These are phyloP conservation scores for Phaeoacremonium minimum DNA, from an alignment of 2,329 filamentous ascomycete species.

Conservation along the genomic window DNA sequence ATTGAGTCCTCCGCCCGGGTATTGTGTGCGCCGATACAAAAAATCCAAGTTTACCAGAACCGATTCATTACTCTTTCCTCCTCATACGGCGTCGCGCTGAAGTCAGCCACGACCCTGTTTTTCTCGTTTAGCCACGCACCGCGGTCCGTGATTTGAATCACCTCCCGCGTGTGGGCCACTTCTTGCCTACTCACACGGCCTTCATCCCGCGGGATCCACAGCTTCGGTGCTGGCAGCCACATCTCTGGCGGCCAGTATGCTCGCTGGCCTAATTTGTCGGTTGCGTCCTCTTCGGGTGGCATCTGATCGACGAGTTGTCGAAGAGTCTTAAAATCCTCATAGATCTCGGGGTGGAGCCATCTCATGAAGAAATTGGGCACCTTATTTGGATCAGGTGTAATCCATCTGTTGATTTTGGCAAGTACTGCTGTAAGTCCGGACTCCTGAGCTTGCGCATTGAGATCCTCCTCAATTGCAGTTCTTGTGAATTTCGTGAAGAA, in stretches of 20 bases:
- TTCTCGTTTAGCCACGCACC: constrained; percentile 68
- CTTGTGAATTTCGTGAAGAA: constrained; percentile 17
- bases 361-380: constrained; percentile 44
- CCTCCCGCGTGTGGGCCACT: constrained; percentile 59
- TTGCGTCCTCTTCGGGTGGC: constrained; percentile 10
- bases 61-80: background rate
- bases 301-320: constrained; percentile 47
- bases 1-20: no score
- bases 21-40: no score
- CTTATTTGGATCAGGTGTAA: constrained; percentile 23
- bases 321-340: constrained; percentile 55
- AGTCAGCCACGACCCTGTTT: constrained; percentile 8
- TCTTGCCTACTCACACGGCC: constrained; percentile 69
- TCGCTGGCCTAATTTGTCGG: constrained; percentile 40
- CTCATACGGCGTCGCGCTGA: background rate
- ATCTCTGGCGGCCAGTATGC: constrained; percentile 73
- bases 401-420: constrained; percentile 18
- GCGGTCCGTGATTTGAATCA: constrained; percentile 69
- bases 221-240: constrained; percentile 51
- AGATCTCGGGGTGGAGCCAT: constrained; percentile 56
- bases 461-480: constrained; percentile 10
- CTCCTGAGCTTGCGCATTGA: constrained; percentile 12
- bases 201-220: constrained; percentile 74
- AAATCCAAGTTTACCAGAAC: background rate
- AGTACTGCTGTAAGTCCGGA: constrained; percentile 12